Evolutionary conservation across 257 asterid species (phyloP).

Genomic region (Forsythia viridissima): DNA sequence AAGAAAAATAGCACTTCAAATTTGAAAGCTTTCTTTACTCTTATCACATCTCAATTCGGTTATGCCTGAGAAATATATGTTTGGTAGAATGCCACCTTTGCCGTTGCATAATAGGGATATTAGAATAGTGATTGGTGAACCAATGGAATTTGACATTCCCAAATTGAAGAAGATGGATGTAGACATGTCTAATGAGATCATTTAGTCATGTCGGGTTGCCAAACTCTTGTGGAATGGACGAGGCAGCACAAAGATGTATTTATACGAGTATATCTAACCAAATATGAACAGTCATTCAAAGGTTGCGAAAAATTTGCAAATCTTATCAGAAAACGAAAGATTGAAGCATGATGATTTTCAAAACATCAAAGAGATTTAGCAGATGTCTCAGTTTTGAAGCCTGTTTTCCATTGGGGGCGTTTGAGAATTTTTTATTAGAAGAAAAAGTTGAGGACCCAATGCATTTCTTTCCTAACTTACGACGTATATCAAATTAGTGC

Average conservation of each 20-base stretch:
- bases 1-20: neutral
- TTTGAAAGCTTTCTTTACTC: neutral
- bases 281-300: constrained; percentile 68
- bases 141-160: constrained; percentile 72
- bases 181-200: constrained; percentile 49
- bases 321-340: constrained; percentile 24
- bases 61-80: constrained; percentile 86
- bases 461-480: neutral
- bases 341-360: constrained; percentile 19
- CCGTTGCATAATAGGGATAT: constrained; percentile 75
- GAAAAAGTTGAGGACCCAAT: neutral
- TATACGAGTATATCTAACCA: constrained; percentile 70
- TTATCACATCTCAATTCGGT: too few relatives aligned
- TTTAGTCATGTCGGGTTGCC: constrained; percentile 61
- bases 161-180: constrained; percentile 66
- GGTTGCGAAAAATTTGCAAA: constrained; percentile 43
- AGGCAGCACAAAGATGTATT: constrained; percentile 81
- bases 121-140: constrained; percentile 72
- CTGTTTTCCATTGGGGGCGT: neutral
- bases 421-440: neutral
- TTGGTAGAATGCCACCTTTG: constrained; percentile 71
- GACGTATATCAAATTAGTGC: neutral
- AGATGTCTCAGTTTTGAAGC: neutral
- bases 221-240: constrained; percentile 61
- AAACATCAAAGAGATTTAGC: neutral